Evolutionary conservation across 805 yeast species (phyloP), one percentile per base, ranked within the genome.

Genomic region (Maudiozyma barnettii): DNA sequence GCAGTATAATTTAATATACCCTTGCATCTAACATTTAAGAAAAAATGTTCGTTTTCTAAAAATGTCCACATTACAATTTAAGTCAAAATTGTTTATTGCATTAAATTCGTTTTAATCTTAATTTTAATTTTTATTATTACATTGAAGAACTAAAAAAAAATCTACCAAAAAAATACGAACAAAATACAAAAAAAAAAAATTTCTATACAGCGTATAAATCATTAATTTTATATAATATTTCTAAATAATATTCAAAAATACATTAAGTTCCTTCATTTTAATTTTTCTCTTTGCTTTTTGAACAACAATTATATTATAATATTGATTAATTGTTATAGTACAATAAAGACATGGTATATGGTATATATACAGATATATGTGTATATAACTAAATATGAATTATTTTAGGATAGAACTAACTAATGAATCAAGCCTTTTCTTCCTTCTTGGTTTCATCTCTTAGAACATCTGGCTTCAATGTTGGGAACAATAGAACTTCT

Each of bases 401-500:
- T 33, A 33, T n/a, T 8, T 13, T 33, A 10, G n/a, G 9, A 18
- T 33, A 8, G 8, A 29, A 38, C n/a, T 33, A 33, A 33, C 16
- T 14, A 14, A 14, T 10, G 13, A 33, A 33, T 36, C 13, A 36
- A 36, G 39, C 39, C 12, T 49, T 45, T 35, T 59, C 59, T 41
- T 60, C 58, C 51, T 64, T 60, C 45, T 64, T 58, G 35, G 54
- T 58, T 48, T 59, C 66, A 22, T 64, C 67, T 52, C 61, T 64
- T 54, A 63, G 53, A 41, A 55, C 77, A 65, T 93, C 99, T 41
- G 98, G 99, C 76, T 90, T 93, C 80, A 91, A 87, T 52, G 98
- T 90, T 70, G 99, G 99, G 95, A 91, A 91, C 69, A 93, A 74
- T 59, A 91, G 76, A 43, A 91, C 98, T 75, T 91, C 99, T 82